phyloP scores from a whole-genome alignment of 352 stramenopile species.

The Phytophthora agathidicida region DNA sequence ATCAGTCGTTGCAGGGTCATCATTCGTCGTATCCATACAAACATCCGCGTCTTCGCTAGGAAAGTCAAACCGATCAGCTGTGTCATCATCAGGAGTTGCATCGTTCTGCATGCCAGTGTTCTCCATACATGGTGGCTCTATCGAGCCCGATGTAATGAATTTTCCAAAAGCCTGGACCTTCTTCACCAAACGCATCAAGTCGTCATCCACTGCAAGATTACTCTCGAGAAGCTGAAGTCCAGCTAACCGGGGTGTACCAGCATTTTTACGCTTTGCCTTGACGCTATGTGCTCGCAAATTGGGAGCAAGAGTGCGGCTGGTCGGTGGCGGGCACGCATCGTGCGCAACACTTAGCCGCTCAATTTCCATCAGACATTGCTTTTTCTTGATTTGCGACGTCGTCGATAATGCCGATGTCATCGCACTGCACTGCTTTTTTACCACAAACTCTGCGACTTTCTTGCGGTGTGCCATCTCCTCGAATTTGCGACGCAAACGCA shows the following conservation, averaged over 20 bases:
- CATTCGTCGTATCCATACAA: constrained; percentile 5
- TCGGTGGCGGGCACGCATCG: constrained; percentile 27
- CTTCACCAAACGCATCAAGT: constrained; percentile 33
- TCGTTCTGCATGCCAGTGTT: neutral
- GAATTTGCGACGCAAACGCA: constrained; percentile 40
- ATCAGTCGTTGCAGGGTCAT: constrained; percentile 4
- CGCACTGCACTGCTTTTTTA: constrained; percentile 62
- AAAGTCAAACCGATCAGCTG: constrained; percentile 15
- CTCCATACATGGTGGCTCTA: neutral
- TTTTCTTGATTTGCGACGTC: constrained; percentile 34
- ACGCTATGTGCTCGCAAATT: neutral
- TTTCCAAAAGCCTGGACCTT: constrained; percentile 44
- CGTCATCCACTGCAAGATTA: constrained; percentile 16
- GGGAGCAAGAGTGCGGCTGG: constrained; percentile 2
- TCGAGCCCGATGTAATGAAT: constrained; percentile 32
- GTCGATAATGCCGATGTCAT: constrained; percentile 46
- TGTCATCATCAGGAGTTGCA: constrained; percentile 2
- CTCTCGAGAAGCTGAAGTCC: neutral
- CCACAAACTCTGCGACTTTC: constrained; percentile 60
- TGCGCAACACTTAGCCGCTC: constrained; percentile 54
- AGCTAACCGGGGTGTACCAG: neutral
- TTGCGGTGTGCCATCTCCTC: constrained; percentile 64
- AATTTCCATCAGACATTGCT: constrained; percentile 46
- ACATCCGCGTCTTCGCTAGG: constrained; percentile 16
- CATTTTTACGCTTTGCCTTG: constrained; percentile 3